Evolutionary conservation across 2,329 filamentous ascomycete species (phyloP).

Genomic region (Pyricularia grisea): DNA sequence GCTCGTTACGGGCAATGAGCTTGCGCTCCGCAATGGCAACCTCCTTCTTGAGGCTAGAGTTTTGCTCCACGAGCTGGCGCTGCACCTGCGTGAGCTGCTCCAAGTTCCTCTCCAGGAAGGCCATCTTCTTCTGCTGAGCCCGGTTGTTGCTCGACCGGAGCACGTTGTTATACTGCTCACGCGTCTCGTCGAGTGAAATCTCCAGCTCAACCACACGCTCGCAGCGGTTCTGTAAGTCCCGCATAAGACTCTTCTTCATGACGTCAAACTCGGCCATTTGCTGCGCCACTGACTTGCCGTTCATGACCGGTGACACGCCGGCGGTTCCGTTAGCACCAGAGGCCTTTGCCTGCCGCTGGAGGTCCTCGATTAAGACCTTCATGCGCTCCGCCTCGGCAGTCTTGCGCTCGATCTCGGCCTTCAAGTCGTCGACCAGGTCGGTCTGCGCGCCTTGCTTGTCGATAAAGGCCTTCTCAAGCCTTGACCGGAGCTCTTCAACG

Average conservation of each 20-base stretch:
- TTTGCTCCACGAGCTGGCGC: slow-evolving; percentile 95
- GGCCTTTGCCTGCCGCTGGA: slow-evolving; percentile 64
- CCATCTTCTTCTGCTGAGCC: slow-evolving; percentile 99
- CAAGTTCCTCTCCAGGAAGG: slow-evolving; percentile 94
- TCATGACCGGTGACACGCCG: slow-evolving; percentile 48
- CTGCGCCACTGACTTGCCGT: slow-evolving; percentile 89
- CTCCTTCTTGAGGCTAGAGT: slow-evolving; percentile 95
- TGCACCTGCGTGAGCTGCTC: slow-evolving; percentile 97
- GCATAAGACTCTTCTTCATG: slow-evolving; percentile 99
- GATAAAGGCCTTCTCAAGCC: slow-evolving; percentile 67
- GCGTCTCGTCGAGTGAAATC: slow-evolving; percentile 92
- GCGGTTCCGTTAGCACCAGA: slow-evolving; percentile 28
- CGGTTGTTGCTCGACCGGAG: slow-evolving; percentile 94
- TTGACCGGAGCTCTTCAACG: slow-evolving; percentile 73
- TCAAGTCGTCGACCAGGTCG: slow-evolving; percentile 67
- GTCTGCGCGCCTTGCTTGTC: slow-evolving; percentile 65
- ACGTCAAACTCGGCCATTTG: slow-evolving; percentile 98
- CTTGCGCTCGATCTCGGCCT: slow-evolving; percentile 66
- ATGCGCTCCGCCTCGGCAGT: slow-evolving; percentile 75
- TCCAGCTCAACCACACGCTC: slow-evolving; percentile 97
- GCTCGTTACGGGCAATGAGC: slow-evolving; percentile 90
- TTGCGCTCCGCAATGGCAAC: slow-evolving; percentile 98
- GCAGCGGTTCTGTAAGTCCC: slow-evolving; percentile 94
- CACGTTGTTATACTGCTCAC: slow-evolving; percentile 99
- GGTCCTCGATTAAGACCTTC: slow-evolving; percentile 69